phyloP scores from a whole-genome alignment of 2,329 filamentous ascomycete species.

The Arthrobotrys sphaeroides region DNA sequence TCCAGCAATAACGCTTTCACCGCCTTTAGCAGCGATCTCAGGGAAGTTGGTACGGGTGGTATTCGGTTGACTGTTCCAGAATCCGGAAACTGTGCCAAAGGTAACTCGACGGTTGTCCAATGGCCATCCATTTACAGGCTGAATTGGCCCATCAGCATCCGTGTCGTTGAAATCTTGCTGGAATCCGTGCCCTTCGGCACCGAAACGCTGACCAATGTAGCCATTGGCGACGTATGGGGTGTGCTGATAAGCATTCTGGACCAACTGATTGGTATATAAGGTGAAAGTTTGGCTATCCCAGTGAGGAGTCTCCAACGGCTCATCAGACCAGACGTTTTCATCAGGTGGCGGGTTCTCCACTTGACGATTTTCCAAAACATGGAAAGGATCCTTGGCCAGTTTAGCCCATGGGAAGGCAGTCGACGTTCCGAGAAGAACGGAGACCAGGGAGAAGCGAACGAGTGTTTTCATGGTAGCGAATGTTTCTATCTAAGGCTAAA shows the following conservation, averaged over 20 bases:
- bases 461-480: conserved; percentile 39
- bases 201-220: conserved; percentile 72
- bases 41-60: conserved; percentile 72
- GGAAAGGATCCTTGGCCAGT: conserved; percentile 33
- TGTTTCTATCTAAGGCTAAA: conserved; percentile 9
- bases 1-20: conserved; percentile 75
- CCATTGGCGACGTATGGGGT: conserved; percentile 71
- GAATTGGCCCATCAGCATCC: conserved; percentile 46
- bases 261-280: conserved; percentile 65
- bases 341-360: conserved; percentile 55
- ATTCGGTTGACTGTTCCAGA: conserved; percentile 70
- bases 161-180: conserved; percentile 55
- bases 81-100: conserved; percentile 74
- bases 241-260: conserved; percentile 63
- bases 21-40: conserved; percentile 75
- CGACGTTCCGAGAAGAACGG: conserved; percentile 23
- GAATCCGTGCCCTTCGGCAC: conserved; percentile 68
- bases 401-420: conserved; percentile 31
- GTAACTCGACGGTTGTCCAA: conserved; percentile 71
- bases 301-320: conserved; percentile 55
- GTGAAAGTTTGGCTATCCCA: conserved; percentile 62
- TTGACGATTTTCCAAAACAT: conserved; percentile 50
- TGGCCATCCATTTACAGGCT: conserved; percentile 72
- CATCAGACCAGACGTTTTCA: conserved; percentile 52
- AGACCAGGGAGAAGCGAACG: conserved; percentile 43